Conservation (phyloP, 495 filamentous ascomycete genomes). For the Saxophila tyrrhenica region DNA sequence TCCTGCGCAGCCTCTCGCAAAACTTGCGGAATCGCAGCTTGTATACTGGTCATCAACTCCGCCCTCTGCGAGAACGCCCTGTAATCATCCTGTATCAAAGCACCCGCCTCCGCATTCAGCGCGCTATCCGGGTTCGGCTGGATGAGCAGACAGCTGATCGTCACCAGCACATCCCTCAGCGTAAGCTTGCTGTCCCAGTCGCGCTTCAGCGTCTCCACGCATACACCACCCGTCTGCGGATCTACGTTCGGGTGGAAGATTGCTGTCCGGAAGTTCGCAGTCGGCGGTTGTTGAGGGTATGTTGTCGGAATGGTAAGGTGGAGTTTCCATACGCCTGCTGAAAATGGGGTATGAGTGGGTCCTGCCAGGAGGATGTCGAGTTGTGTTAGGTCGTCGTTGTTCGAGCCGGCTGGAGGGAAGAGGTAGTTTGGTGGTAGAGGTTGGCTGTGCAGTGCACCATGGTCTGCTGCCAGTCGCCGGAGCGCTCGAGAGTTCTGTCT, state of each 20-base stretch:
- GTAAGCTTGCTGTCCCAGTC: slow-evolving; percentile 54
- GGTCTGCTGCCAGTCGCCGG: slow-evolving; percentile 56
- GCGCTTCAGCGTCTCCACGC: slow-evolving; percentile 61
- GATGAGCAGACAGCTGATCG: slow-evolving; percentile 61
- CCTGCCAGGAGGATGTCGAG: slow-evolving; percentile 50
- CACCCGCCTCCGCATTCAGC: slow-evolving; percentile 54
- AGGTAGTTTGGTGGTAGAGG: slow-evolving; percentile 59
- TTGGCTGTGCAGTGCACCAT: slow-evolving; percentile 45
- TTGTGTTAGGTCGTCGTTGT: slow-evolving; percentile 47
- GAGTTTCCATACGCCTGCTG: slow-evolving; percentile 48
- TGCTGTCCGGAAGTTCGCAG: slow-evolving; percentile 53
- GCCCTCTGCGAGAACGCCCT: slow-evolving; percentile 49
- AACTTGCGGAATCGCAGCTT: slow-evolving; percentile 43
- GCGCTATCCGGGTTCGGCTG: slow-evolving; percentile 62
- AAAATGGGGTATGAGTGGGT: slow-evolving; percentile 53
- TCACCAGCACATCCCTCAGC: slow-evolving; percentile 52
- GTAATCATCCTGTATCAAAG: slow-evolving; percentile 52
- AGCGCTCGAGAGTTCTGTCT: slow-evolving; percentile 43
- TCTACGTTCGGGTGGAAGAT: slow-evolving; percentile 70
- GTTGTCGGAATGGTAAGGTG: slow-evolving; percentile 51
- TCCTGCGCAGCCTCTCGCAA: slow-evolving; percentile 34
- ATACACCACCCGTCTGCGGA: slow-evolving; percentile 52
- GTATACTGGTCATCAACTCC: slow-evolving; percentile 55
- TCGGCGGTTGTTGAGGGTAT: slow-evolving; percentile 55
- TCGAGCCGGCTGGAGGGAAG: slow-evolving; percentile 34